Base-by-base conservation (phyloP, 768 basidiomycete species). In the Boletus rufocinnamomeus region DNA sequence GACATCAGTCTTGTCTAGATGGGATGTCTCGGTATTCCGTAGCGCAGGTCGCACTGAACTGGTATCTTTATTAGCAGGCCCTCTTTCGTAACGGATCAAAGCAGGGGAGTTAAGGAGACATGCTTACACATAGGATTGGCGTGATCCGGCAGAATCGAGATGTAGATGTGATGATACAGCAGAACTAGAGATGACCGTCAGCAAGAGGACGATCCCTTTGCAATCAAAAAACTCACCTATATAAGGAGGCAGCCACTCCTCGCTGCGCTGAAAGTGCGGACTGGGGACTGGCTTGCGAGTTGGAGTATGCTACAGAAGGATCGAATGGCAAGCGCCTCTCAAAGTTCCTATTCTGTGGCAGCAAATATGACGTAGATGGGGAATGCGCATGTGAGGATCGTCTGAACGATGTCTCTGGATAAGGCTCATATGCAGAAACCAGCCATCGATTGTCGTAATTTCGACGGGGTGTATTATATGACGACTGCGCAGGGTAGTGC, bases 91-190 rank as follows among this genome's bases (percentile, higher is more conserved):
- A 25, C 16, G 19, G 11, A 51, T 49, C 19, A 53, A 55, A 21
- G 23, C 25, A 9, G 4, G 5, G 35, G 41, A 23, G 30, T 4
- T 13, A 41, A 10, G 8, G 17, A 48, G 23, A 30, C 3, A 13
- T 44, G 11, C 74, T 75, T 34, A 75, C 72, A 48, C 43, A 52
- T 56, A 47, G 16, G 57, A 60, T 23, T 53, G 63, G 3, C 59
- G 63, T 32, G 69, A 54, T 46, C 30, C 55, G 25, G 53, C 11
- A 19, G 63, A 45, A 32, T 53, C 63, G 34, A 62, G 57, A 38
- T 70, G 62, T 25, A 83, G 55, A 50, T 83, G 77, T 3, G 82
- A 76, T 52, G 84, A 82, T 23, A 87, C 81, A 37, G 84, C 78
- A 52, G 82, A 78, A 63, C 85, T 85, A 62, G 34, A 54, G 25